Base-by-base conservation (phyloP, 1,139 yeast species). In the Chernovozyma sophiae-reginae region DNA sequence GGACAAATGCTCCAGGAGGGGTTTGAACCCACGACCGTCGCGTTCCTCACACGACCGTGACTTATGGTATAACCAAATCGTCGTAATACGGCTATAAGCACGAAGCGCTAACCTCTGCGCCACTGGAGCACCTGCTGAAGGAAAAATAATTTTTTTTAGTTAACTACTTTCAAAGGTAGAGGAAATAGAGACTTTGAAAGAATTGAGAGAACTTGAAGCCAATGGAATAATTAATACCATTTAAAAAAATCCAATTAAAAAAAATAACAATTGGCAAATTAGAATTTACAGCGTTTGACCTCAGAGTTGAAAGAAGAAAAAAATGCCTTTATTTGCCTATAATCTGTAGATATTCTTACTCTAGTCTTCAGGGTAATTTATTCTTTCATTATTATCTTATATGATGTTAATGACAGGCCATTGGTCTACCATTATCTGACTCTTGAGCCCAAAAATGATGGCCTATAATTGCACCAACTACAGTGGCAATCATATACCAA, bases 401-500 rank as follows among this genome's bases (percentile, higher is more conserved):
- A 19, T 13, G 20, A 32, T 23, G 4, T 43, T 38, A 77, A 48
- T 77, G 83, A 44, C 83, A 77, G 4, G 78, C 68, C 65, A 77
- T 53, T 4, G 65, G 52, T 31, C 74, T 56, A 4, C 51, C 42
- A 4, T 40, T 25, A 35, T 40, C 44, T 12, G 33, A 33, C 2
- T 46, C 33, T 46, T 58, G 39, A 43, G 74, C 80, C 84, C 89
- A 86, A 12, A 76, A 31, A 49, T 71, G 77, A 49, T 79, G 72
- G 1, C 95, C 95, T 19, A 78, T 30, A 14, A 68, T 70, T 1
- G 92, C 92, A 1, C 95, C 95, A 3, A 72, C 45, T 1, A 77
- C 80, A 20, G 83, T 84, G 2, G 90, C 80, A 13, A 78, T 38
- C 92, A 85, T 84, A 35, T 80, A 72, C 87, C 89, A 85, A 4